These are phyloP conservation scores for Trypanosoma cruzi DNA, from an alignment of 208 protist species.

Conservation along the genomic window DNA sequence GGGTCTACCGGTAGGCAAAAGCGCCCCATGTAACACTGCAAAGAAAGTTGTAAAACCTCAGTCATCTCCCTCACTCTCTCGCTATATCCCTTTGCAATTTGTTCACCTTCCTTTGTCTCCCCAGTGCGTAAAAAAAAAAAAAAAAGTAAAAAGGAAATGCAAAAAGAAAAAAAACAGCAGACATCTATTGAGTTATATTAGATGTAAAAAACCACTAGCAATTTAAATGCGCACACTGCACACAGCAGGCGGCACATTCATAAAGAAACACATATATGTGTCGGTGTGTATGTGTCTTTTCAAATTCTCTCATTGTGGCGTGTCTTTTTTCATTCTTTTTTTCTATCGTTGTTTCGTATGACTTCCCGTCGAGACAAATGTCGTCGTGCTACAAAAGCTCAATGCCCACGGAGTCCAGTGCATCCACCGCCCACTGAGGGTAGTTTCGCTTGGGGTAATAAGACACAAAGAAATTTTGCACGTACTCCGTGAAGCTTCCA, in stretches of 20 bases:
- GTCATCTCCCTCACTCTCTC: too few species aligned
- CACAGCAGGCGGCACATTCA: neutral
- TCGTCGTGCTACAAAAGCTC: conserved; percentile 37
- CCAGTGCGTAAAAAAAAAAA: too few species aligned
- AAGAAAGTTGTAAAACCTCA: conserved; percentile 33
- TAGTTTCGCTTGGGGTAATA: conserved; percentile 90
- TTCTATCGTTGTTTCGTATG: conserved; percentile 1
- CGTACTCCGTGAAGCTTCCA: conserved; percentile 83
- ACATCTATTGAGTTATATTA: neutral
- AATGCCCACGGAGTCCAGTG: conserved; percentile 82
- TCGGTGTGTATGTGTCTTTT: neutral
- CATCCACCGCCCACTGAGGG: conserved; percentile 89
- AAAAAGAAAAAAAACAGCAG: neutral
- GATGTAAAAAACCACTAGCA: neutral
- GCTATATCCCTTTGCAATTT: neutral
- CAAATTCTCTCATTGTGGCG: neutral
- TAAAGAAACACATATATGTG: neutral
- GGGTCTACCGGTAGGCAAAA: conserved; percentile 44
- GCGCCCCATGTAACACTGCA: conserved; percentile 70
- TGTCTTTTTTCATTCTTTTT: too few species aligned
- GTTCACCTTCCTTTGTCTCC: neutral
- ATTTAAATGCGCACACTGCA: neutral
- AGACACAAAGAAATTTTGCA: conserved; percentile 83
- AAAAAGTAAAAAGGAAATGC: too few species aligned
- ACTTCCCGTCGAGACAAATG: neutral